Conservation (phyloP, 495 filamentous ascomycete genomes). For the Penicillium longicatenatum region DNA sequence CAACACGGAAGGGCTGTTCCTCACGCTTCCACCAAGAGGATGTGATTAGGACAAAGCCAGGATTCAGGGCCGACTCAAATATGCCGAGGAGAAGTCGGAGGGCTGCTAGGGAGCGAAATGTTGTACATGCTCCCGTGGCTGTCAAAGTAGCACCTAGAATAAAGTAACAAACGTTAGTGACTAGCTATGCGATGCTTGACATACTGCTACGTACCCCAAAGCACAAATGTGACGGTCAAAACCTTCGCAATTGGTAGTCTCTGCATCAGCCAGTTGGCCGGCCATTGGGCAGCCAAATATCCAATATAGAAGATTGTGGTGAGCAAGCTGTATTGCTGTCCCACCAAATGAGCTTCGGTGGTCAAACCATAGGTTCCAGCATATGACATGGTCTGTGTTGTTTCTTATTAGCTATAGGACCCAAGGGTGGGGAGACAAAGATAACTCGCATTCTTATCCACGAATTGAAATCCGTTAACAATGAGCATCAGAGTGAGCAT, state of each 20-base stretch:
- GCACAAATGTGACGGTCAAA: background rate
- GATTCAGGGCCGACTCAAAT: constrained; percentile 4
- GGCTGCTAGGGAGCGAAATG: background rate
- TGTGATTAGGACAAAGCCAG: constrained; percentile 7
- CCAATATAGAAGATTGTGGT: constrained; percentile 1
- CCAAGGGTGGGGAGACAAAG: background rate
- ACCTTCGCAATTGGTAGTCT: background rate
- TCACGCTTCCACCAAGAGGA: constrained; percentile 11
- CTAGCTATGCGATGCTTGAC: background rate
- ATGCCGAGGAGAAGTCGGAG: constrained; percentile 5
- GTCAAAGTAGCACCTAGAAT: background rate
- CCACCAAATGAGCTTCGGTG: background rate
- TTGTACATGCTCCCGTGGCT: background rate
- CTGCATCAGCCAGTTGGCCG: constrained; percentile 2
- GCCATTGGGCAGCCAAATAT: constrained; percentile 1
- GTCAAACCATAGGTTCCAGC: background rate
- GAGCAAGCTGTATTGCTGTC: constrained; percentile 1
- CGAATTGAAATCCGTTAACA: constrained; percentile 1
- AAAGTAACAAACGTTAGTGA: background rate
- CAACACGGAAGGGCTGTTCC: constrained; percentile 11
- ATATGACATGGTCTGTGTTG: background rate
- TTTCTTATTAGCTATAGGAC: background rate
- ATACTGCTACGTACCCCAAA: background rate
- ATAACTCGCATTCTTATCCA: constrained; percentile 1
- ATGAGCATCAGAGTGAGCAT: constrained; percentile 2